These are phyloP conservation scores for Botrytis sinoallii DNA, from an alignment of 2,329 filamentous ascomycete genomes.

Conservation along the genomic window DNA sequence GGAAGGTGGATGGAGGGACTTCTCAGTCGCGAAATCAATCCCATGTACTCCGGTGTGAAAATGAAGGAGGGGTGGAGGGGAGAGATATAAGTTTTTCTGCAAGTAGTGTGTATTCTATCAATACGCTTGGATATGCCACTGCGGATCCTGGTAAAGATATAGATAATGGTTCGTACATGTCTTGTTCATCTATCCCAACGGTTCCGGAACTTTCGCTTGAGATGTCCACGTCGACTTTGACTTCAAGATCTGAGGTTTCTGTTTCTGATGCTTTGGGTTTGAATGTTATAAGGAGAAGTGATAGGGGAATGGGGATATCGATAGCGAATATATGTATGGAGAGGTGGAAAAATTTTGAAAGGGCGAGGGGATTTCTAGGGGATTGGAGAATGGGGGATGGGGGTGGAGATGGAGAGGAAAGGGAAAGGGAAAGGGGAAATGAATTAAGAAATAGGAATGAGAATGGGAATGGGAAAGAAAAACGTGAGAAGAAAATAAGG, in stretches of 20 bases:
- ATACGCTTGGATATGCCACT: not conserved
- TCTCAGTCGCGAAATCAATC: not conserved
- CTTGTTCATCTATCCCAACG: not conserved
- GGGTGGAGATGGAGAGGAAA: too few species aligned
- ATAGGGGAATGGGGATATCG: too few species aligned
- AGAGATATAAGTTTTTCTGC: too few species aligned
- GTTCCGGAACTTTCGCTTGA: not conserved
- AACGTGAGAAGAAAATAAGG: not conserved
- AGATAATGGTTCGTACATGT: not conserved
- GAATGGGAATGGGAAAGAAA: not conserved
- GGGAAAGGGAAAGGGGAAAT: too few species aligned
- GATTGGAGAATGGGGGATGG: not conserved
- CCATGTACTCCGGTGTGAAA: rapidly evolving
- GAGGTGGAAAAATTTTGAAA: not conserved
- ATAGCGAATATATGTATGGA: not conserved
- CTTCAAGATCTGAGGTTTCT: not conserved
- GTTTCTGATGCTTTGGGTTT: not conserved
- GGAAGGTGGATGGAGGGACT: not conserved
- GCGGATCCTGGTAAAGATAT: not conserved
- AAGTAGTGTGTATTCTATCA: not conserved
- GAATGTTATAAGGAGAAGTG: rapidly evolving
- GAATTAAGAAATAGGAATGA: too few species aligned
- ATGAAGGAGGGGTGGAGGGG: not conserved
- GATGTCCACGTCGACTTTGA: not conserved
- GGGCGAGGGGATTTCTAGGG: not conserved